phyloP scores from a whole-genome alignment of 805 yeast genomes.

The Cyberlindnera misumaiensis region DNA sequence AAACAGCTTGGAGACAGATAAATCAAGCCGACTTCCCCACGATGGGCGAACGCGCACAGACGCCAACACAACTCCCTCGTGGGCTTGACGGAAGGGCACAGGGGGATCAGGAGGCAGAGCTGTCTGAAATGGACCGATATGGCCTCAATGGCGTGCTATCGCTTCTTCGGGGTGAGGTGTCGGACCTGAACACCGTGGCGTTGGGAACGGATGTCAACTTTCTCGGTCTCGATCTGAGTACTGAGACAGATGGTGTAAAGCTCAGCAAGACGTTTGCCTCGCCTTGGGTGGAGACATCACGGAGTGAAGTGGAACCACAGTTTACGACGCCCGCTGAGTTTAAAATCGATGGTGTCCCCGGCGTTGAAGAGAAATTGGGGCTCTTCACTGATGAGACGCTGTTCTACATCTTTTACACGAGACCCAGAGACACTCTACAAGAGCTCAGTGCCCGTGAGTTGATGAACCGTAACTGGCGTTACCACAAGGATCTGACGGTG shows the following conservation, averaged over 20 bases:
- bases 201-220: conserved; percentile 69
- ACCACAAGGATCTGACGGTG: conserved; percentile 89
- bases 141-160: conserved; percentile 62
- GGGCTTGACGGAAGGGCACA: not conserved
- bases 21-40: conserved; percentile 2
- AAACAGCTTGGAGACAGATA: conserved; percentile 1
- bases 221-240: conserved; percentile 54
- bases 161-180: conserved; percentile 54
- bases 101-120: conserved; percentile 14
- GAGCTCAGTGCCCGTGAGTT: conserved; percentile 91
- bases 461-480: conserved; percentile 92
- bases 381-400: conserved; percentile 84
- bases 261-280: conserved; percentile 68
- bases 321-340: conserved; percentile 53
- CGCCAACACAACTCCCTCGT: conserved; percentile 1
- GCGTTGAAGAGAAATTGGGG: conserved; percentile 38
- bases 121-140: conserved; percentile 48
- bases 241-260: conserved; percentile 28
- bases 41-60: conserved; percentile 1
- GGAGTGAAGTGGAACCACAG: conserved; percentile 85
- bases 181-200: conserved; percentile 58
- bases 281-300: conserved; percentile 92
- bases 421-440: conserved; percentile 87
- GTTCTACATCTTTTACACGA: conserved; percentile 88
- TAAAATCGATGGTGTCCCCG: conserved; percentile 8